Evolutionary conservation across 108 stramenopile genomes (phyloP).

Genomic region (Skeletonema tropicum): DNA sequence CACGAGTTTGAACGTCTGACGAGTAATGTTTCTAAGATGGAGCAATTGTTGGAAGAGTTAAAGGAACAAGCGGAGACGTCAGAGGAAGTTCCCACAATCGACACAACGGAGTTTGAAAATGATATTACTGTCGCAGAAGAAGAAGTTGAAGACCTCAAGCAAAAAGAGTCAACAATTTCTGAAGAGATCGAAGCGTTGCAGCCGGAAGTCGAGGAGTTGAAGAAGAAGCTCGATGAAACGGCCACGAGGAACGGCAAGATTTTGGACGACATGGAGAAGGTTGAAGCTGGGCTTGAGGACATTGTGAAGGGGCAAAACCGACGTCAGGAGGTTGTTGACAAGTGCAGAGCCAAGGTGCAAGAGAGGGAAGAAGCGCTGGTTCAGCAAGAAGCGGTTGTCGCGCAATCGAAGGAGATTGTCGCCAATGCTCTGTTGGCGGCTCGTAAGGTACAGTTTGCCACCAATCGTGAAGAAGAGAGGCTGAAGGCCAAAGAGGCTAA

Average conservation of each 20-base stretch:
- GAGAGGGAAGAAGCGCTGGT: constrained; percentile 29
- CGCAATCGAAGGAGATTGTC: constrained; percentile 60
- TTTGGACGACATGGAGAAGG: constrained; percentile 61
- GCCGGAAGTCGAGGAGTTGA: constrained; percentile 57
- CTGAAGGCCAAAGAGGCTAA: constrained; percentile 20
- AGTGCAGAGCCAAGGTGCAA: constrained; percentile 38
- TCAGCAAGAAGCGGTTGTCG: constrained; percentile 55
- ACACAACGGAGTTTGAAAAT: constrained; percentile 73
- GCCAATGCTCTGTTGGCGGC: constrained; percentile 29
- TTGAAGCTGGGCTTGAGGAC: constrained; percentile 59
- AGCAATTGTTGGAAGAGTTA: constrained; percentile 28
- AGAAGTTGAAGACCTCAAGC: constrained; percentile 49
- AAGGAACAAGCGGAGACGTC: constrained; percentile 57
- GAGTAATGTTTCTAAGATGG: constrained; percentile 47
- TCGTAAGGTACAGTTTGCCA: constrained; percentile 24
- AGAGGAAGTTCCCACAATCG: constrained; percentile 69
- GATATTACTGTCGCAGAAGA: constrained; percentile 65
- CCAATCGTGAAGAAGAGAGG: constrained; percentile 21
- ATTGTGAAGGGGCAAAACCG: constrained; percentile 48
- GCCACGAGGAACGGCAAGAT: constrained; percentile 68
- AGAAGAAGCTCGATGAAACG: constrained; percentile 60
- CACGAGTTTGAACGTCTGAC: constrained; percentile 42
- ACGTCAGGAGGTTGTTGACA: constrained; percentile 40
- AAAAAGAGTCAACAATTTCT: constrained; percentile 31
- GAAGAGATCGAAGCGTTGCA: constrained; percentile 53